Evolutionary conservation across 2,329 filamentous ascomycete genomes (phyloP).

Genomic region (Xenosphaeropsis pyriputrescens): DNA sequence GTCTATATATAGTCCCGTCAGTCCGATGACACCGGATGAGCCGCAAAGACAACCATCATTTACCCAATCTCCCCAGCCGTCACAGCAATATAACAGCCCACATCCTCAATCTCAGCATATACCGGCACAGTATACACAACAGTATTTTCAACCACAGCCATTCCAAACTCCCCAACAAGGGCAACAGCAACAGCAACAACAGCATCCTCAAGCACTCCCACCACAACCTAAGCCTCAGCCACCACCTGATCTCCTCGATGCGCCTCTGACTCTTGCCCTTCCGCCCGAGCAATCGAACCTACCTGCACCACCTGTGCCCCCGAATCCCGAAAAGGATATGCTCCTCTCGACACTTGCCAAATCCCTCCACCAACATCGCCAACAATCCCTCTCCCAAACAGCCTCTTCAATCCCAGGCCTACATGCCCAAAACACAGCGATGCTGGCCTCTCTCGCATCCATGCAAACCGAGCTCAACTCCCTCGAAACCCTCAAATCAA

Average conservation of each 20-base stretch:
- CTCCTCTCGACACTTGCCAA: constrained; percentile 64
- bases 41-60: constrained; percentile 4
- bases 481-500: constrained; percentile 53
- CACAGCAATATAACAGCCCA: neutral
- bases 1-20: constrained; percentile 13
- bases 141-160: constrained; percentile 1
- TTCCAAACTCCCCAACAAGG: constrained; percentile 2
- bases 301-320: constrained; percentile 74
- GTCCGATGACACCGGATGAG: constrained; percentile 8
- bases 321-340: constrained; percentile 89
- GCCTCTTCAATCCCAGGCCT: constrained; percentile 61
- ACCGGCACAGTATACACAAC: constrained; percentile 1
- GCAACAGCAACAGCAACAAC: constrained; percentile 8
- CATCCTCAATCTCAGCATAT: constrained; percentile 9
- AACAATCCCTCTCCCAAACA: constrained; percentile 56
- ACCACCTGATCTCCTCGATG: constrained; percentile 36
- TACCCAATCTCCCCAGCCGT: too few species aligned
- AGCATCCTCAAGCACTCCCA: constrained; percentile 14
- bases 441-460: constrained; percentile 51
- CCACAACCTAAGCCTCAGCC: constrained; percentile 18
- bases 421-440: constrained; percentile 63
- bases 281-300: constrained; percentile 27
- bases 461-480: constrained; percentile 62
- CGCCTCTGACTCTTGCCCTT: constrained; percentile 33
- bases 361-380: constrained; percentile 53